Conservation (phyloP, 164 flowering plant species). For the Taxillus chinensis region DNA sequence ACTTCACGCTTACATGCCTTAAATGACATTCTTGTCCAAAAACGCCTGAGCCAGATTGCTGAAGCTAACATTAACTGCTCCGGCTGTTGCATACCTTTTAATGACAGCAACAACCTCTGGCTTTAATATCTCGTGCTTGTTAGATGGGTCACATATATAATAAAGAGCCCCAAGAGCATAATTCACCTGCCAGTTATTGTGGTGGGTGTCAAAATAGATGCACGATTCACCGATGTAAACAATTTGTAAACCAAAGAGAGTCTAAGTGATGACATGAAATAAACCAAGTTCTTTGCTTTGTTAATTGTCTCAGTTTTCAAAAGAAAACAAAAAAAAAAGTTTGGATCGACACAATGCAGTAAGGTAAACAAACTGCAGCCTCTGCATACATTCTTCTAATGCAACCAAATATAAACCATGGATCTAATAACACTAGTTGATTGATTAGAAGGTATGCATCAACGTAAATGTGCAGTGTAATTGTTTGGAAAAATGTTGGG, state of each 20-base stretch:
- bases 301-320: too few species aligned
- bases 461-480: too few species aligned
- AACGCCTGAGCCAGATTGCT: conserved; percentile 78
- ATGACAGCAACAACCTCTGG: conserved; percentile 80
- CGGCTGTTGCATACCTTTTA: conserved; percentile 56
- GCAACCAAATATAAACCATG: too few species aligned
- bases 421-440: too few species aligned
- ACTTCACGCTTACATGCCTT: conserved; percentile 3
- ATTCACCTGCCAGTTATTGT: conserved; percentile 37
- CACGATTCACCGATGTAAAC: neutral
- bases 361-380: too few species aligned
- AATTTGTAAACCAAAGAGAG: neutral
- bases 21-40: conserved; percentile 47
- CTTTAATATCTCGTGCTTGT: conserved; percentile 52
- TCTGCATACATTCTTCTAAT: too few species aligned
- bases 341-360: too few species aligned
- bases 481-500: too few species aligned
- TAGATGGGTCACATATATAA: conserved; percentile 47
- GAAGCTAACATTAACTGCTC: conserved; percentile 46
- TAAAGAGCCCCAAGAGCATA: conserved; percentile 75
- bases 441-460: too few species aligned
- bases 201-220: neutral
- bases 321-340: too few species aligned
- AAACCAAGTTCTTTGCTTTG: too few species aligned
- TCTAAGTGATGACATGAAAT: too few species aligned